Evolutionary conservation across 768 basidiomycete species (phyloP).

Genomic region (Lentinula detonsa): DNA sequence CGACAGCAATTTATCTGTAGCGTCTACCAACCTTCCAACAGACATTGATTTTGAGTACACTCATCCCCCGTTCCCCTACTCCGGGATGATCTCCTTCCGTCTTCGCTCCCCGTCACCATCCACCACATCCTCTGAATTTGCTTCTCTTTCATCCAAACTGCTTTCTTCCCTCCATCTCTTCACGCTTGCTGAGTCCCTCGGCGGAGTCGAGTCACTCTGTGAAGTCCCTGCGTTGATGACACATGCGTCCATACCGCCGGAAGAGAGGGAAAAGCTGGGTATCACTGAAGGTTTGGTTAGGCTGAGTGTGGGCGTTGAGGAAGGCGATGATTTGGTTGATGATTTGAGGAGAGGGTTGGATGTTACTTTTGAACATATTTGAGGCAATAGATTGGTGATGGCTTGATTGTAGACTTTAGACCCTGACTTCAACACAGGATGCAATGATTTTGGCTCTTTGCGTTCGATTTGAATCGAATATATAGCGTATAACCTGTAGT

Average conservation of each 20-base stretch:
- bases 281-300: conserved; percentile 76
- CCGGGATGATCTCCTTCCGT: conserved; percentile 86
- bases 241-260: conserved; percentile 69
- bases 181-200: conserved; percentile 81
- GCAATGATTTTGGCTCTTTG: no score
- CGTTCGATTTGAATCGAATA: no score
- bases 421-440: not conserved
- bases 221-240: conserved; percentile 90
- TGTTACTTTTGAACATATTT: conserved; percentile 15
- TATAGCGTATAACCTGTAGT: no score
- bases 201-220: conserved; percentile 88
- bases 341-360: conserved; percentile 68
- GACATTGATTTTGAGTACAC: conserved; percentile 4
- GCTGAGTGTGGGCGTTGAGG: conserved; percentile 86
- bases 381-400: no score
- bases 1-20: conserved; percentile 15
- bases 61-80: conserved; percentile 69
- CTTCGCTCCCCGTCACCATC: conserved; percentile 33
- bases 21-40: conserved; percentile 21
- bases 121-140: not conserved
- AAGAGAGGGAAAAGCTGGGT: conserved; percentile 62
- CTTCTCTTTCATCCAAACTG: conserved; percentile 33
- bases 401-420: not conserved
- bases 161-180: conserved; percentile 62
- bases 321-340: conserved; percentile 69